phyloP scores from a whole-genome alignment of 805 yeast genomes.

The Pichia nanzhaoensis region DNA sequence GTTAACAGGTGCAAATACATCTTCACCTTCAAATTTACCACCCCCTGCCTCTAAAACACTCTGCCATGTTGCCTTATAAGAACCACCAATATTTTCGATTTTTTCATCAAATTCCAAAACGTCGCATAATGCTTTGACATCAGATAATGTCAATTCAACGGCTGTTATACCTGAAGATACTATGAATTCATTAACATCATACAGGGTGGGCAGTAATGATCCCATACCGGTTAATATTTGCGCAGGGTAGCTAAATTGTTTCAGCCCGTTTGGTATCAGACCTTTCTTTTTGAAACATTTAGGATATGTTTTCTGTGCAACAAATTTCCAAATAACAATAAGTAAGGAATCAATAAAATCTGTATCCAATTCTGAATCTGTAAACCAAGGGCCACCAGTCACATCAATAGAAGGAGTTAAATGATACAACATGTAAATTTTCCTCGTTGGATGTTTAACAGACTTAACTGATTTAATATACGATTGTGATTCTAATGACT shows the following conservation, averaged over 20 bases:
- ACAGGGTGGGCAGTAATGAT: constrained; percentile 59
- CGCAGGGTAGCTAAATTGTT: constrained; percentile 25
- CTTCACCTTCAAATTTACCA: constrained; percentile 28
- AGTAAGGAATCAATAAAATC: constrained; percentile 83
- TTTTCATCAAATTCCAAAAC: constrained; percentile 84
- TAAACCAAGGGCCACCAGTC: constrained; percentile 99
- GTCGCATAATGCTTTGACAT: constrained; percentile 78
- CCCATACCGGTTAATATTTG: constrained; percentile 17
- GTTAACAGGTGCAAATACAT: constrained; percentile 25
- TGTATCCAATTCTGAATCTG: constrained; percentile 89
- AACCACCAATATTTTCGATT: constrained; percentile 58
- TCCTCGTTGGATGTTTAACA: constrained; percentile 87
- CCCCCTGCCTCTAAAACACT: constrained; percentile 68
- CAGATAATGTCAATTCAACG: constrained; percentile 67
- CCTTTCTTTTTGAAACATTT: constrained; percentile 47
- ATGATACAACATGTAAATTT: constrained; percentile 91
- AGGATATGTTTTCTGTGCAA: constrained; percentile 72
- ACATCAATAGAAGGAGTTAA: constrained; percentile 92
- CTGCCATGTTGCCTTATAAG: constrained; percentile 79
- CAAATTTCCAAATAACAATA: constrained; percentile 82
- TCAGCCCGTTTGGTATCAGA: constrained; percentile 16
- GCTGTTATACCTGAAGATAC: constrained; percentile 65
- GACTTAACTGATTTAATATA: constrained; percentile 85
- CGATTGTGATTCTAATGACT: constrained; percentile 70
- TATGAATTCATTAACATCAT: constrained; percentile 71